phyloP scores from a whole-genome alignment of 495 filamentous ascomycete species.

The Trichoderma gamsii region DNA sequence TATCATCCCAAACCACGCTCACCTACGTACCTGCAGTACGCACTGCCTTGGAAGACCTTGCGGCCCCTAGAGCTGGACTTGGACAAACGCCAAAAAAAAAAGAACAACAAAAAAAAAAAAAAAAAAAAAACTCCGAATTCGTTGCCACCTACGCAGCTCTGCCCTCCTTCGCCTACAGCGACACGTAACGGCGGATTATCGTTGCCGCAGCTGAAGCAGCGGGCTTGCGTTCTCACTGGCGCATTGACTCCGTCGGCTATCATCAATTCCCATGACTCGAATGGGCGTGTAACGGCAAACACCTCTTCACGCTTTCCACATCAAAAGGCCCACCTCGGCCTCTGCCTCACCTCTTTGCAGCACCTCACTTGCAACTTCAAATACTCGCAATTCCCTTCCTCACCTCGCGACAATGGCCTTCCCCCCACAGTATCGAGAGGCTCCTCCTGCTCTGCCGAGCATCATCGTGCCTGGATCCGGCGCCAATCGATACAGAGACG shows the following conservation, averaged over 20 bases:
- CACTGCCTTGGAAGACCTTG: conserved; percentile 10
- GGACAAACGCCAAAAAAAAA: not conserved
- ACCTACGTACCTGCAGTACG: not conserved
- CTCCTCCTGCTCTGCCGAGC: not conserved
- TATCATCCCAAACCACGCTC: not conserved
- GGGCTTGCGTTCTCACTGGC: conserved; percentile 6
- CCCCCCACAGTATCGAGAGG: conserved; percentile 5
- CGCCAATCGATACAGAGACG: conserved; percentile 8
- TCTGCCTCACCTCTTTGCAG: not conserved
- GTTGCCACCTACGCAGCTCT: conserved; percentile 7
- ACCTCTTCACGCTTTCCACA: not conserved
- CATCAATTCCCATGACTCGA: conserved; percentile 4
- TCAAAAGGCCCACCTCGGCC: conserved; percentile 5
- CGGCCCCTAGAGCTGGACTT: conserved; percentile 1
- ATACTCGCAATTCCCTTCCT: not conserved
- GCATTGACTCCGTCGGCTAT: conserved; percentile 6
- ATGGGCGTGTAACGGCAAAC: conserved; percentile 12
- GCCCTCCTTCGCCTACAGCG: conserved; percentile 10
- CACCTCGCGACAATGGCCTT: conserved; percentile 5
- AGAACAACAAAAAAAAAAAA: not conserved
- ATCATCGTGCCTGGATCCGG: conserved; percentile 7
- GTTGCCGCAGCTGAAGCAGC: conserved; percentile 13
- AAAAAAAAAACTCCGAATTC: not conserved
- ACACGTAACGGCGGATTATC: not conserved
- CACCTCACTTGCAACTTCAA: not conserved